Base-by-base conservation (phyloP, 1,139 yeast genomes). In the Debaryomyces robertsiae region DNA sequence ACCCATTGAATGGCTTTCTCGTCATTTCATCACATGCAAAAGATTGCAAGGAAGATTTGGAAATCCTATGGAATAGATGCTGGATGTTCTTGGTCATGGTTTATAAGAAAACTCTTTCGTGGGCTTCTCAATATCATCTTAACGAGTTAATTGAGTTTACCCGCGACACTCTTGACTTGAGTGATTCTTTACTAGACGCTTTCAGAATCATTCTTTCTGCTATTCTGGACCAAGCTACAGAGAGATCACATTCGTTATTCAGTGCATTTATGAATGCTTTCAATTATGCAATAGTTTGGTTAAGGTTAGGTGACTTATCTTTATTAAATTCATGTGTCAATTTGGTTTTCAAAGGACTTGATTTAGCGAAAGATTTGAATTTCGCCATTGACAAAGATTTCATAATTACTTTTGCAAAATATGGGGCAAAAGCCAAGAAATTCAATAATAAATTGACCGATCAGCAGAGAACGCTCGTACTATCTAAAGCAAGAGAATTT, bases 111-210 rank as follows among this genome's bases (percentile, higher is more conserved):
- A 87, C 95, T 1, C 68, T 86, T 16, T 59, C 61, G 6, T 91
- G 98, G 98, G 89, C 95, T 0, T 60, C 71, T 3, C 64, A 68
- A 29, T 83, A 81, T 53, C 79, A 77, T 35, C 69, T 79, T 27
- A 73, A 73, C 0, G 76, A 76, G 38, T 69, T 88, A 56, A 74
- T 84, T 37, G 94, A 87, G 46, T 90, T 89, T 51, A 87, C 96
- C 13, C 79, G 95, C 58, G 96, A 90, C 58, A 83, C 89, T 0
- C 69, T 90, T 40, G 97, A 91, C 50, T 71, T 87, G 37, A 84
- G 96, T 49, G 83, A 83, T 48, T 64, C 73, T 2, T 64, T 91
- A 30, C 61, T 91, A 14, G 83, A 78, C 43, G 80, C 91, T 3
- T 85, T 78, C 53, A 69, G 85, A 43, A 65, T 77, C 9, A 66